Conservation (phyloP, 2,329 filamentous ascomycete species). For the Penicillium sp. region DNA sequence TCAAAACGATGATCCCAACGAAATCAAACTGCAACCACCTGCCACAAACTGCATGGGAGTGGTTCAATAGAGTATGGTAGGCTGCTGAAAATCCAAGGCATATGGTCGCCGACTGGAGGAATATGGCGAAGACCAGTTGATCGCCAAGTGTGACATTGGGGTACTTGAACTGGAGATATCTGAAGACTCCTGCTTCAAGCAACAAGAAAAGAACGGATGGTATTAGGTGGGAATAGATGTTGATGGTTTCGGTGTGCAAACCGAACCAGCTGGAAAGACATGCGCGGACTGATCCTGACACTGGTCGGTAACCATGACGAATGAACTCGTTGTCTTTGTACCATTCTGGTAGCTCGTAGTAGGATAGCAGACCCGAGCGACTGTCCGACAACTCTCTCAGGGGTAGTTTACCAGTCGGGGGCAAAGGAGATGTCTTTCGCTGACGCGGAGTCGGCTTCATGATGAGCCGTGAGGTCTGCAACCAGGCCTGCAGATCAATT, state of each 20-base stretch:
- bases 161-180: constrained; percentile 14
- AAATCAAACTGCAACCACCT: constrained; percentile 35
- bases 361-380: not conserved
- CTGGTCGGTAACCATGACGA: not conserved
- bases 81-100: constrained; percentile 23
- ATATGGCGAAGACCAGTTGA: constrained; percentile 22
- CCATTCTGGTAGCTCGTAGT: not conserved
- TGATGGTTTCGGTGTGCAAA: constrained; percentile 24
- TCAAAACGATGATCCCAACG: constrained; percentile 36
- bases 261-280: constrained; percentile 7
- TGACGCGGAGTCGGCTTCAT: not conserved
- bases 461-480: not conserved
- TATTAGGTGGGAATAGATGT: constrained; percentile 28
- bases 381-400: not conserved
- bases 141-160: constrained; percentile 12
- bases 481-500: not conserved
- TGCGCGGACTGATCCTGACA: not conserved
- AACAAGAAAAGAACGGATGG: constrained; percentile 24
- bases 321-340: not conserved
- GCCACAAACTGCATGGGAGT: constrained; percentile 29
- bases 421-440: not conserved
- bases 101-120: constrained; percentile 14
- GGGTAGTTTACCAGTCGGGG: not conserved
- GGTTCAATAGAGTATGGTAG: constrained; percentile 39
- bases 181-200: constrained; percentile 16